Conservation (phyloP, 495 filamentous ascomycete genomes). For the Staphylotrichum longicolle region DNA sequence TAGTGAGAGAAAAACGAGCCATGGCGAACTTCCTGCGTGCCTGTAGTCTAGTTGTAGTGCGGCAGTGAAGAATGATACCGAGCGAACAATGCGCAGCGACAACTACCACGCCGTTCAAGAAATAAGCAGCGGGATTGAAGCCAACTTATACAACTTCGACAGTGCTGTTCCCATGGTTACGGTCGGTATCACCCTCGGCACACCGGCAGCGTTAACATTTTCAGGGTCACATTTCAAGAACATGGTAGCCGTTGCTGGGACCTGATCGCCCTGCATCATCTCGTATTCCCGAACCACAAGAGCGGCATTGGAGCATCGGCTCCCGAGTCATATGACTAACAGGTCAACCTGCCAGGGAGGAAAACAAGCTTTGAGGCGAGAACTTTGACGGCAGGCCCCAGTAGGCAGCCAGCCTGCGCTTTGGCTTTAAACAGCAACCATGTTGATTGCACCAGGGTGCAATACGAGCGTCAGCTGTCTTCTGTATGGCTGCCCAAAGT, state of each 20-base stretch:
- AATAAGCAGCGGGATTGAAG: neutral
- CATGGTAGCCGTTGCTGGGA: neutral
- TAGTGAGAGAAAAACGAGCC: conserved; percentile 21
- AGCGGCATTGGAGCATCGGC: neutral
- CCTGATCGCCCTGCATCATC: conserved; percentile 4
- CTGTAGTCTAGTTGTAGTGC: neutral
- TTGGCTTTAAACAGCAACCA: too few relatives aligned
- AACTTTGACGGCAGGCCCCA: too few relatives aligned
- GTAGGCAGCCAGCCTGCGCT: too few relatives aligned
- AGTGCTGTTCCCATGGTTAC: neutral
- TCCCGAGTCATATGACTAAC: neutral
- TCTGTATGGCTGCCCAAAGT: neutral
- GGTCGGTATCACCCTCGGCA: neutral
- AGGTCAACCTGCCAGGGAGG: too few relatives aligned
- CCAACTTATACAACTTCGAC: conserved; percentile 2
- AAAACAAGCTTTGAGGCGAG: too few relatives aligned
- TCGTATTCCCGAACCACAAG: conserved; percentile 10
- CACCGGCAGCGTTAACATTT: too few relatives aligned
- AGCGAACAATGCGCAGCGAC: too few relatives aligned
- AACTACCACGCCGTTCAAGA: neutral
- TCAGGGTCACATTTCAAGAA: neutral
- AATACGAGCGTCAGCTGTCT: too few relatives aligned
- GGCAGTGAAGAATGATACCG: too few relatives aligned
- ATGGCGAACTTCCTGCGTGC: conserved; percentile 12
- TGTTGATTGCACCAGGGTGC: too few relatives aligned